A percentile compares a stretch with the other conserved stretches of the same genome.
Evolutionary conservation across 2,329 filamentous ascomycete species (phyloP).

Genomic region (Aspergillus viridinutans): DNA sequence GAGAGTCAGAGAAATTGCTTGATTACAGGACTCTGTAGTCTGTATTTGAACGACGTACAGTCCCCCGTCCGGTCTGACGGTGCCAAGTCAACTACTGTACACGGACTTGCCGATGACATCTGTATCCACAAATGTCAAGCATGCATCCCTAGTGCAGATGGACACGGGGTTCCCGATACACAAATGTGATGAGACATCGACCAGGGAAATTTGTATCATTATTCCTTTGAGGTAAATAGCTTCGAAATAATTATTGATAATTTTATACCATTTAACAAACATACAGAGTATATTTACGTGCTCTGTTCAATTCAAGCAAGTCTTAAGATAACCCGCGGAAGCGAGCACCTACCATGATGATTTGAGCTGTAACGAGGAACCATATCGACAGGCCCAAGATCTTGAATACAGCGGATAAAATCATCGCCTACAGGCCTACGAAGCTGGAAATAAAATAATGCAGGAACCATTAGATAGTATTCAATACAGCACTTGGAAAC

Average conservation of each 20-base stretch:
- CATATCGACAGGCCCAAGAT: background rate
- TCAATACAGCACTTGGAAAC: too few species aligned
- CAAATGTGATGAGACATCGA: background rate
- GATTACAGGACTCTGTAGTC: background rate
- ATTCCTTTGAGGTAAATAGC: background rate
- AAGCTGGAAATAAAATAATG: background rate
- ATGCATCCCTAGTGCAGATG: background rate
- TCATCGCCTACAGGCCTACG: background rate
- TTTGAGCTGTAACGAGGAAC: background rate
- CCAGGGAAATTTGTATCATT: background rate
- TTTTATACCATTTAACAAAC: too few species aligned
- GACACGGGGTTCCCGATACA: background rate
- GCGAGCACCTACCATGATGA: background rate
- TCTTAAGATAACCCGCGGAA: background rate
- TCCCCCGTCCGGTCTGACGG: background rate
- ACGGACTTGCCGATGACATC: background rate
- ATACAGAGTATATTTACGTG: too few species aligned
- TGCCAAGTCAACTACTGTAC: background rate
- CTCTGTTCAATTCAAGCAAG: background rate
- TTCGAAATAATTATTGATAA: background rate
- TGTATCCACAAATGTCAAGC: background rate
- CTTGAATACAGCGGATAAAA: background rate
- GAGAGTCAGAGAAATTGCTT: background rate
- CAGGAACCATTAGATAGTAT: background rate
- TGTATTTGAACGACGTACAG: background rate